Evolutionary conservation across 257 asterid species (phyloP), one percentile per base, ranked within the genome.

Genomic region (Buddleja alternifolia): DNA sequence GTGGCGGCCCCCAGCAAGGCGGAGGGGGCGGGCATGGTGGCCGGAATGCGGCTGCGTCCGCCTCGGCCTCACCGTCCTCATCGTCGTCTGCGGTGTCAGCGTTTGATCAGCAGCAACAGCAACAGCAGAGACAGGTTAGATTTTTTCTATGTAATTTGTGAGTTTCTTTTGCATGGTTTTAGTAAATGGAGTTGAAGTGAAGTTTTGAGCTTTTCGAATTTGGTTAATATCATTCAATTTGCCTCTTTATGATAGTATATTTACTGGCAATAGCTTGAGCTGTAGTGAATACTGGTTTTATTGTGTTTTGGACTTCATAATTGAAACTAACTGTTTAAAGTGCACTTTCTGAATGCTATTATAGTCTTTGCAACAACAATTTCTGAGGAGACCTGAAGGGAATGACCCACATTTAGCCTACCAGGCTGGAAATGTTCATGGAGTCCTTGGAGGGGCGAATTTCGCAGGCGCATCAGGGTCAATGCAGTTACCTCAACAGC

Each of bases 21-120:
- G 90, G 90, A 67, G 86, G 87, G 39, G 85, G 93, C 25, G 92
- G 96, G 51, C 96, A 86, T 82, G 98, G 96, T 82, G 98, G 96
- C 59, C 91, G 96, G 84, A 82, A 66, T 53, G 78, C 87, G 71
- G 97, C 87, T 47, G 93, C 87, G 3, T 84, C 91, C 0, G 86
- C 96, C 34, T 83, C 92, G 10, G 92, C 86, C 20, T 93, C 97
- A 60, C 99, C 96, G 59, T 80, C 99, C 52, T 90, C 99, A 10
- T 90, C 99, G 4, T 93, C 99, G 8, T 90, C 97, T 0, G 95
- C 94, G 0, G 90, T 68, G 19, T 82, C 97, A 0, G 94, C 97
- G 41, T 86, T 90, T 75, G 99, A 93, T 69, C 99, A 88, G 78
- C 96, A 90, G 77, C 94, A 86, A 20, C 67, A 77, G 51, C 78